Base-by-base conservation (phyloP, 768 basidiomycete species). In the Nidularia pulvinata region DNA sequence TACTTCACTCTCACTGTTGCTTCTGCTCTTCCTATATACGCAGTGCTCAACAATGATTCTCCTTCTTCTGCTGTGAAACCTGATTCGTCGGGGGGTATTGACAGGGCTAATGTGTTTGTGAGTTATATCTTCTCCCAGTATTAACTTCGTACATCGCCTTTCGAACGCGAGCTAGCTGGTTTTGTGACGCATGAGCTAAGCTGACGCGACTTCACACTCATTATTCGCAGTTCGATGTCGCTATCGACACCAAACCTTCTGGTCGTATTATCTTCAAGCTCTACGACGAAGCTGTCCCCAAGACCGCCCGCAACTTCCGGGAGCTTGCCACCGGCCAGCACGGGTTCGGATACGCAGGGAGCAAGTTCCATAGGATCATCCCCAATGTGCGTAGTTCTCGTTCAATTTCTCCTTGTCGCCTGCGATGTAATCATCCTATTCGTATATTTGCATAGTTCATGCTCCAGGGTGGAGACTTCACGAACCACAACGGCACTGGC, bases 391-490 rank as follows among this genome's bases (percentile, higher is more conserved):
- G 81, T 70, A 4, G 10, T 49, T 6, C 16, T 30, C 19, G 35
- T n/a, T 39, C 10, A 5, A 14, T 16, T 45, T 33, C 33, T 22
- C n/a, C 43, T 37, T 19, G 25, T 30, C 25, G 25, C 25, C 4
- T 30, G 25, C 4, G 25, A 30, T 30, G 25, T 30, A 30, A 30
- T 30, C 25, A 32, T 32, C 44, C 35, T 46, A 10, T 52, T 56
- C 49, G 45, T 34, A 33, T 33, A 22, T 16, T 25, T 35, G 16
- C 56, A 6, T 54, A 82, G 81, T 91, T 90, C 73, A 93, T 93
- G 91, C 68, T 89, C 46, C 92, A 93, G 67, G 93, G 91, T 25
- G 93, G 93, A 25, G 93, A 95, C 71, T 93, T 93, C 69, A 91
- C 89, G 33, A 65, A 71, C 7, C 76, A 81, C 57, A 82, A 92